Evolutionary conservation across 1,139 yeast genomes (phyloP), one percentile per base, ranked within the genome.

Genomic region (Taphrina populina): DNA sequence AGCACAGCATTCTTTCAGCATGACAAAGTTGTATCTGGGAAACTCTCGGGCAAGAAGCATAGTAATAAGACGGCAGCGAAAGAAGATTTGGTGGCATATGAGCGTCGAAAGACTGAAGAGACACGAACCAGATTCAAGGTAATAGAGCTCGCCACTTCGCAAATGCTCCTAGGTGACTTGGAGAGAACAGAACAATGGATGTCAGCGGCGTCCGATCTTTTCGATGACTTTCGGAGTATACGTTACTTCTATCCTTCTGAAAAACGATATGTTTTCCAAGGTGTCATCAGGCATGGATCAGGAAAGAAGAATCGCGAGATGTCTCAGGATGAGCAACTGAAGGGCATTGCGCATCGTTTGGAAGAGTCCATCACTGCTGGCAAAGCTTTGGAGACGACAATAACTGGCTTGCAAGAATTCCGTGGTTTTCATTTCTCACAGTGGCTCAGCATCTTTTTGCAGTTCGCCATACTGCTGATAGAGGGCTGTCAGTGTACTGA

Each of bases 361-460:
- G 61, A 64, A 29, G 63, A 63, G 23, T 52, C 62, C 15, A 36
- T 58, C 29, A 43, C 44, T 55, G 30, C 41, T 26, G 39, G 78
- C 80, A 64, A 72, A 83, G 55, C 52, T 34, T 57, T 44, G 33
- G 6, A 24, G 24, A 19, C 60, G 53, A 17, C 64, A 60, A 8
- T 63, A 59, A 10, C 63, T 0, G 49, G 79, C 2, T 73, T 72
- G 49, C 70, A 71, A 1, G 83, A 79, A 60, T 85, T 85, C 65
- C 76, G 95, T 59, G 96, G 96, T 0, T 71, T 88, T 19, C 73
- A 76, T 0, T 86, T 86, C 66, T 85, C 83, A 43, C 77, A 77
- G 35, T 92, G 98, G 98, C 88, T 88, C 67, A 81, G 79, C 60
- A 73, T 92, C 6, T 87, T 88, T 65, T 83, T 88, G 76, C 85